Evolutionary conservation across 2,329 filamentous ascomycete genomes (phyloP), one percentile per base, ranked within the genome.

Genomic region (Alternaria rosae): DNA sequence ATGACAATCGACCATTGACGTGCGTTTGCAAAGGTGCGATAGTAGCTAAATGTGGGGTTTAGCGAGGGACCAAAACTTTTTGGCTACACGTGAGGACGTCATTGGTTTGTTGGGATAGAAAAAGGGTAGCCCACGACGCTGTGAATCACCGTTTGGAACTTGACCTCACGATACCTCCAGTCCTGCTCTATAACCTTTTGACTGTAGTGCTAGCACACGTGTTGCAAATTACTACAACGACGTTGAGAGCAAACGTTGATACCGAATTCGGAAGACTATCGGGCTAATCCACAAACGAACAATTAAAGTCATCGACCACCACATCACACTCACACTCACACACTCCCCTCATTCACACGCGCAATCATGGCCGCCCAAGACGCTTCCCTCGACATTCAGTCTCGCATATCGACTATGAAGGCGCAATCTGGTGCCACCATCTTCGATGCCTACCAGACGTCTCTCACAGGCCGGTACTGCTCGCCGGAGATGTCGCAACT

Each of bases 401-500:
- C 60, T 9, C 69, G 71, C 50, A 72, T 72, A 57, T 52, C 23
- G 53, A 65, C 35, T 10, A 73, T 72, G 69, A 70, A 68, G 61
- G 41, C 63, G 12, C 65, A 71, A 48, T 67, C 66, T 21, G 66
- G 65, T 20, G 60, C 65, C 32, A 65, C 70, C 12, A 51, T 70
- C 23, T 72, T 70, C 59, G 72, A 73, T 62, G 62, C 66, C 3
- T 74, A 74, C 59, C 70, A 73, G 61, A 73, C 71, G 26, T 71
- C 71, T 56, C 66, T 73, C 28, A 71, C 70, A 4, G 66, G 69
- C n/a, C 72, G 92, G 71, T 95, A 95, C 83, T 89, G 89, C 80
- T 91, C 84, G 69, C 76, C 79, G 53, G 77, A 78, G 65, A 80
- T 80, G 78, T 78, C 89, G 72, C 85, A 86, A 67, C 87, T 97